Evolutionary conservation across 2,329 filamentous ascomycete genomes (phyloP).

Genomic region (Xylaria sp.): DNA sequence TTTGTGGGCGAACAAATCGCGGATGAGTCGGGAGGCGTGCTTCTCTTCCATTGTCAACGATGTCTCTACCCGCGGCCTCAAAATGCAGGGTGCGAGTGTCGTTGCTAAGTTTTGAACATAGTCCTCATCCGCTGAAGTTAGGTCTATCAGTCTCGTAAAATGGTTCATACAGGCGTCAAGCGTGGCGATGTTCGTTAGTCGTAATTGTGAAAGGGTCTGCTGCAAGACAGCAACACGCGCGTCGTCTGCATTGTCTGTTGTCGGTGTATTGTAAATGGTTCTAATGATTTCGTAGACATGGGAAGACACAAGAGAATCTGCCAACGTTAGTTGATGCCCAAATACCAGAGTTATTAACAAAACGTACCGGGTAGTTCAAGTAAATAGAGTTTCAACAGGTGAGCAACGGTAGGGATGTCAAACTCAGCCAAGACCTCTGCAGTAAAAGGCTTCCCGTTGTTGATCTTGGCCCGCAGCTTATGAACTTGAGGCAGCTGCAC

Average conservation of each 20-base stretch:
- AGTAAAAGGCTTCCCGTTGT: conserved; percentile 84
- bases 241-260: conserved; percentile 78
- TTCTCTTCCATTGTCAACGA: conserved; percentile 96
- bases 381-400: conserved; percentile 91
- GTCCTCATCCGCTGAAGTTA: conserved; percentile 93
- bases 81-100: conserved; percentile 82
- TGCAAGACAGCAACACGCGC: conserved; percentile 91
- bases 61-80: conserved; percentile 87
- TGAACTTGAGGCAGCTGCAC: conserved; percentile 88
- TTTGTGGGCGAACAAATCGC: conserved; percentile 93
- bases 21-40: conserved; percentile 88
- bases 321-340: conserved; percentile 43
- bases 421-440: conserved; percentile 84
- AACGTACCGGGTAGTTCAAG: conserved; percentile 89
- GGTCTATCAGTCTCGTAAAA: conserved; percentile 94
- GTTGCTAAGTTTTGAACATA: conserved; percentile 82
- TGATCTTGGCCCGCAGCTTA: conserved; percentile 82
- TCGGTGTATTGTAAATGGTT: conserved; percentile 90
- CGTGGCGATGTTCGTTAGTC: conserved; percentile 98
- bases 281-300: conserved; percentile 99
- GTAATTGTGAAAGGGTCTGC: conserved; percentile 92
- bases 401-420: conserved; percentile 94
- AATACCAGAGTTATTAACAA: neutral
- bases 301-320: conserved; percentile 97
- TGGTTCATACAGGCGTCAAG: conserved; percentile 98